phyloP scores from a whole-genome alignment of 306 rosid genomes.

The Crotalaria pallida region DNA sequence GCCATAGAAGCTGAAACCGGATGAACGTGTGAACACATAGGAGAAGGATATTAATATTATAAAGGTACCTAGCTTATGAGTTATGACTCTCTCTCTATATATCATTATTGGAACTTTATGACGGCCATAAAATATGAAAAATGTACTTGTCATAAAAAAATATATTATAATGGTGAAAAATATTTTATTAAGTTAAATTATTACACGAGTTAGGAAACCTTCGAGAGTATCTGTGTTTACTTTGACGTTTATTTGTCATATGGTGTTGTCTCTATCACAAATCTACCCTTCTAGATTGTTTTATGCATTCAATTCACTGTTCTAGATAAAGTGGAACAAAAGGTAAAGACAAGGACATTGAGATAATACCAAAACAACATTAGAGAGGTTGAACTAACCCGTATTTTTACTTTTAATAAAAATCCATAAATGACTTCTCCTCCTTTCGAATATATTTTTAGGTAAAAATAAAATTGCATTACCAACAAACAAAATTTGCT shows the following conservation, averaged over 20 bases:
- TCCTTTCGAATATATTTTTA: no score
- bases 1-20: slow-evolving; percentile 23
- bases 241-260: slow-evolving; percentile 16
- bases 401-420: no score
- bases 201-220: slow-evolving; percentile 20
- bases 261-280: neutral
- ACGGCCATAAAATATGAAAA: slow-evolving; percentile 18
- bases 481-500: no score
- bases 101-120: neutral
- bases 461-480: no score
- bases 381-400: neutral
- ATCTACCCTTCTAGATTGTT: neutral
- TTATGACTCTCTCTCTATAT: no score
- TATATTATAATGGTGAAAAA: neutral
- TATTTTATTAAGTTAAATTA: neutral
- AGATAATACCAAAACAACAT: neutral
- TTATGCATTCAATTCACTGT: neutral
- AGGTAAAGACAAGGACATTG: neutral
- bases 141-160: neutral
- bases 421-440: no score
- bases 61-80: no score
- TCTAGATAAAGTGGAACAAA: neutral
- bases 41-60: neutral
- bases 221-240: slow-evolving; percentile 11
- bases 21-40: neutral